Evolutionary conservation across 371 early-diverging fungal genomes (phyloP).

Genomic region (Apophysomyces sp.): DNA sequence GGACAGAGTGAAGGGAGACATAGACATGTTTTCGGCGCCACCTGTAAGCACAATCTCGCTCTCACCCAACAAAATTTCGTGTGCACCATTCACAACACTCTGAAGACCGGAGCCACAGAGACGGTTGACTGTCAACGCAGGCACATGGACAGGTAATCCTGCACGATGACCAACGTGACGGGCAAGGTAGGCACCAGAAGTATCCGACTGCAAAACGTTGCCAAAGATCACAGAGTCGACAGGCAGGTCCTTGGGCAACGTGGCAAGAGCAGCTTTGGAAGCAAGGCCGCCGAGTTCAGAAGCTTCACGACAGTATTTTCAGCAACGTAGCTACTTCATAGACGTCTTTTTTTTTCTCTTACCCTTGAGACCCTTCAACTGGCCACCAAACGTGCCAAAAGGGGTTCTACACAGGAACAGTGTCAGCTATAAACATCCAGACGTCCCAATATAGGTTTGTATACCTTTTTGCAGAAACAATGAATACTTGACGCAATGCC

Average conservation of each 20-base stretch:
- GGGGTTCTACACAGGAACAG: constrained; percentile 48
- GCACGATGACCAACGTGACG: constrained; percentile 93
- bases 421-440: neutral
- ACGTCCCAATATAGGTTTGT: neutral
- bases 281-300: constrained; percentile 92
- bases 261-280: constrained; percentile 82
- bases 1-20: constrained; percentile 85
- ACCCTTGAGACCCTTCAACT: constrained; percentile 74
- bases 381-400: constrained; percentile 87
- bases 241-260: constrained; percentile 68
- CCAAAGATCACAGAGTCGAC: constrained; percentile 94
- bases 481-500: constrained; percentile 48
- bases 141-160: constrained; percentile 76
- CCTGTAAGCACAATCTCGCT: constrained; percentile 87
- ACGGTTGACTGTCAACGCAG: constrained; percentile 92
- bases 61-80: constrained; percentile 87
- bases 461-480: constrained; percentile 51
- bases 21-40: constrained; percentile 94
- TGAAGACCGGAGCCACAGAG: constrained; percentile 97
- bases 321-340: neutral
- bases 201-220: constrained; percentile 89
- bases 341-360: neutral
- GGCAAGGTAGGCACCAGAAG: constrained; percentile 85
- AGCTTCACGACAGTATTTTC: constrained; percentile 41
- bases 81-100: constrained; percentile 88